Evolutionary conservation across 2,329 filamentous ascomycete species (phyloP).

Genomic region (Diaporthe batatas): DNA sequence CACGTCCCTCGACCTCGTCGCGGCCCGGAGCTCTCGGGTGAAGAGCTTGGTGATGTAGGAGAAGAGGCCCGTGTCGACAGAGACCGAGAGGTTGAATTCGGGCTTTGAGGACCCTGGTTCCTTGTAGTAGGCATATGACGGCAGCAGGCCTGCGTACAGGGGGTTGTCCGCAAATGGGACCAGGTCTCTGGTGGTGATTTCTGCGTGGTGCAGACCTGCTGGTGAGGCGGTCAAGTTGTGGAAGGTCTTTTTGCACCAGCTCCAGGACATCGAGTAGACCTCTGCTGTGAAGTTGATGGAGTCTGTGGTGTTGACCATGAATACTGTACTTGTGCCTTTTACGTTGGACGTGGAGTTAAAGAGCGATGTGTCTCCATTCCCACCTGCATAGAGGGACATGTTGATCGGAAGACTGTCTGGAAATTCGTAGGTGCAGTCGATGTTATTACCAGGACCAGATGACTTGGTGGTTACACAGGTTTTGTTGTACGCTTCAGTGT

Average conservation of each 20-base stretch:
- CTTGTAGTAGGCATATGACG: not conserved
- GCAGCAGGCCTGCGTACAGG: not conserved
- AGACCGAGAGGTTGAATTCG: not conserved
- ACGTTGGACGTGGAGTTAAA: not conserved
- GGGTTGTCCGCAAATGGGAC: not conserved
- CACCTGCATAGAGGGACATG: not conserved
- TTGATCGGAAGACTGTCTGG: not conserved
- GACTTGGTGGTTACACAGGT: not conserved
- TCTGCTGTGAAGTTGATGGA: not conserved
- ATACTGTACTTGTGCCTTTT: not conserved
- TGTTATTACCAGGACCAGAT: not conserved
- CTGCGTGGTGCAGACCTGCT: not conserved
- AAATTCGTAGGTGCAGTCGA: constrained; percentile 5
- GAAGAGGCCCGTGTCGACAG: constrained; percentile 3
- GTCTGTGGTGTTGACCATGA: not conserved
- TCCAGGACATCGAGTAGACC: constrained; percentile 11
- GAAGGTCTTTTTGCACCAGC: constrained; percentile 14
- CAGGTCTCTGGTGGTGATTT: not conserved
- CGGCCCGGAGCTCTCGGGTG: not conserved
- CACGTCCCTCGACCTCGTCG: not conserved
- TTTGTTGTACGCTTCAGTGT: not conserved
- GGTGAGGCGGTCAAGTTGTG: constrained; percentile 4
- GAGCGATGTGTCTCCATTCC: not conserved
- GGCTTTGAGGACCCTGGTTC: not conserved
- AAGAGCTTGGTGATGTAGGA: constrained; percentile 1